Conservation (phyloP, 768 basidiomycete species). For the Mycena metata region DNA sequence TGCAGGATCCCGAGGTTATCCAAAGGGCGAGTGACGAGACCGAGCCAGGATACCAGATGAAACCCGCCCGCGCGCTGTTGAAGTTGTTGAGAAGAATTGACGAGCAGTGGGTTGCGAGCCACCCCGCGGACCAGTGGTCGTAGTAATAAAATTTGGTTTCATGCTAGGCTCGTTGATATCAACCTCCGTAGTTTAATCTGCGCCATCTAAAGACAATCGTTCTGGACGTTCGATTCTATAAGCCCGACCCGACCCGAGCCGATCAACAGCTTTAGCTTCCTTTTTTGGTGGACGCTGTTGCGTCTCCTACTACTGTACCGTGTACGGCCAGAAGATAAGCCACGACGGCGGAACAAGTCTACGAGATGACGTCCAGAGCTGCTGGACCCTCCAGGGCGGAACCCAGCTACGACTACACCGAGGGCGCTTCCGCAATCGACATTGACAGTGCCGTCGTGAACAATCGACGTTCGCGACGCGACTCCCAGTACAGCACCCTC, state of each 20-base stretch:
- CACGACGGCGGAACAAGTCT: constrained; percentile 34
- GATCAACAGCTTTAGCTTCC: not conserved
- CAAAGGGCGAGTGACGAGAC: constrained; percentile 64
- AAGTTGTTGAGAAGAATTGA: constrained; percentile 65
- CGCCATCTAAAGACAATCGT: too few relatives aligned
- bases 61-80: constrained; percentile 63
- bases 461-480: constrained; percentile 66
- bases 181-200: too few relatives aligned
- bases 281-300: not conserved
- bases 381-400: constrained; percentile 49
- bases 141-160: not conserved
- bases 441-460: constrained; percentile 73
- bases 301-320: not conserved
- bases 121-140: constrained; percentile 1
- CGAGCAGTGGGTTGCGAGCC: constrained; percentile 27
- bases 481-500: constrained; percentile 73
- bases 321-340: not conserved
- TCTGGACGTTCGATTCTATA: too few relatives aligned
- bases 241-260: not conserved
- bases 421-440: constrained; percentile 84
- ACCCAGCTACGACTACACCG: constrained; percentile 78
- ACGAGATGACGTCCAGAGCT: constrained; percentile 59
- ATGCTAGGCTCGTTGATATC: too few relatives aligned
- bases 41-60: constrained; percentile 56
- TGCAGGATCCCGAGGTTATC: constrained; percentile 63